Evolutionary conservation across 2,329 filamentous ascomycete species (phyloP).

Genomic region (Phoma sp.): DNA sequence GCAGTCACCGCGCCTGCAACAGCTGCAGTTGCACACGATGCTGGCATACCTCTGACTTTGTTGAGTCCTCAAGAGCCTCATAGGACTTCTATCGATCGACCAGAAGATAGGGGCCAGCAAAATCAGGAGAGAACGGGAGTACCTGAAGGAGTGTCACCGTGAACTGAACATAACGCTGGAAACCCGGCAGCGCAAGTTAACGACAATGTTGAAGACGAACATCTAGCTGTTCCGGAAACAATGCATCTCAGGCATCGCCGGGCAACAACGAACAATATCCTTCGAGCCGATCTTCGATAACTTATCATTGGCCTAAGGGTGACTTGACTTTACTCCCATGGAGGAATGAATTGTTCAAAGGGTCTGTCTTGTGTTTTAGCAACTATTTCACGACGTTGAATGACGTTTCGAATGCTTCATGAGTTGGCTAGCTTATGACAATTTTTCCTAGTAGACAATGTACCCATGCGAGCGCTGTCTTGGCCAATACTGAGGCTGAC

Average conservation of each 20-base stretch:
- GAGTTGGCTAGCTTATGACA: no score
- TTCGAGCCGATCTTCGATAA: neutral
- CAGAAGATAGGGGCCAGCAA: neutral
- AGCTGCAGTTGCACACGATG: no score
- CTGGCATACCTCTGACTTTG: no score
- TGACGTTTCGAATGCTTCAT: no score
- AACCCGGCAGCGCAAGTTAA: neutral
- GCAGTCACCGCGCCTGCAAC: no score
- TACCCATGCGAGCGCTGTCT: neutral
- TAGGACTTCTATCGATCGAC: no score
- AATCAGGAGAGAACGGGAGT: neutral
- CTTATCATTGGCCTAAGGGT: no score
- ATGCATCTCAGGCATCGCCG: neutral
- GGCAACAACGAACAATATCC: neutral
- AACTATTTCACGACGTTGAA: no score
- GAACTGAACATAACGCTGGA: neutral
- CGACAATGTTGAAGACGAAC: neutral
- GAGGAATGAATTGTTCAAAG: neutral
- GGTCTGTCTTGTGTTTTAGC: no score
- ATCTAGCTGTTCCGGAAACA: neutral
- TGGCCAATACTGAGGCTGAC: neutral
- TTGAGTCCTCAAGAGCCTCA: no score
- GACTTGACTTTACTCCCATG: no score
- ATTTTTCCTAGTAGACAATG: neutral
- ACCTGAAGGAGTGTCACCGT: neutral